A percentile compares a stretch with the other conserved stretches of the same genome.
These are phyloP conservation scores for Chrysochromulina parva DNA, from an alignment of 78 protist genomes.

Conservation along the genomic window DNA sequence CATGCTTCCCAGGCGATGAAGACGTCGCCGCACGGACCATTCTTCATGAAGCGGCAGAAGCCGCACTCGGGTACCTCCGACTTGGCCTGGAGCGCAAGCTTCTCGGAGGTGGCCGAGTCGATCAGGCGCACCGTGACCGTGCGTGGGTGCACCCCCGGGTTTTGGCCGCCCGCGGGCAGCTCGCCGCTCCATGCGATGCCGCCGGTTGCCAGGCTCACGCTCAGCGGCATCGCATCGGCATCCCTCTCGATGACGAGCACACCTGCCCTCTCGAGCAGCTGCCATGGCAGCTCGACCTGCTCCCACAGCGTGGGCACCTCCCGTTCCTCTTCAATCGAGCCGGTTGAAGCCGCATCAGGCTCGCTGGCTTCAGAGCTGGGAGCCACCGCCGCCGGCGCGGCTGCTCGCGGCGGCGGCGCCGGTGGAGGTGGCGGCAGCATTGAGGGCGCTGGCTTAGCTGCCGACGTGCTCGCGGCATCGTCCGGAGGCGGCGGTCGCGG, in stretches of 20 bases:
- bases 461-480: neutral
- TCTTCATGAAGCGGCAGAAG: constrained; percentile 19
- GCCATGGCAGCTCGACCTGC: neutral
- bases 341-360: too few relatives aligned
- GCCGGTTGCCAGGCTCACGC: neutral
- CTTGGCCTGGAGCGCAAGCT: neutral
- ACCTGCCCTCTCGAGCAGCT: neutral
- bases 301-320: neutral
- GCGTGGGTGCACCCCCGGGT: too few relatives aligned
- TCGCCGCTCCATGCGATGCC: neutral
- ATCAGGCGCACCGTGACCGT: too few relatives aligned
- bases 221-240: neutral
- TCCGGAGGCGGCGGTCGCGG: neutral
- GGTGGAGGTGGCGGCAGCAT: too few relatives aligned
- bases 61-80: neutral
- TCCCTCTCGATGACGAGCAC: neutral
- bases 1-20: constrained; percentile 2
- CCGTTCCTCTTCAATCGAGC: neutral
- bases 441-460: neutral
- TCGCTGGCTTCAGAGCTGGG: too few relatives aligned
- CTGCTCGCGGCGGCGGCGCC: too few relatives aligned
- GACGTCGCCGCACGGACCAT: neutral
- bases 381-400: too few relatives aligned
- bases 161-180: neutral
- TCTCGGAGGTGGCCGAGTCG: too few relatives aligned